phyloP scores from a whole-genome alignment of 148 eudicot species.

The Cornus florida region DNA sequence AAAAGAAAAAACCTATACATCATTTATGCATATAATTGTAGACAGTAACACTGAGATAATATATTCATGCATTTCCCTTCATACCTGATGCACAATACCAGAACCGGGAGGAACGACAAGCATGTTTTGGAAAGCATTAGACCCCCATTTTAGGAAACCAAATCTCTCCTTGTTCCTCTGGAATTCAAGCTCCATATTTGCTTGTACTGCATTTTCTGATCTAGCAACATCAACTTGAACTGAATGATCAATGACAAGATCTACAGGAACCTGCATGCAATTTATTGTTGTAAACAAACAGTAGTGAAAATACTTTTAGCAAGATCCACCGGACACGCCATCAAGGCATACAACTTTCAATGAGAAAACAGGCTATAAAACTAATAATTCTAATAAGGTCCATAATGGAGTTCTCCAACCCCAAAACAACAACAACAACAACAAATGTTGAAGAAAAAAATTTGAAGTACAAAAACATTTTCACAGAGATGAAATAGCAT shows the following conservation, averaged over 20 bases:
- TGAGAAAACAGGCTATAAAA: neutral
- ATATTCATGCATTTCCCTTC: neutral
- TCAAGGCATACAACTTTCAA: neutral
- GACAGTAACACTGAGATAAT: neutral
- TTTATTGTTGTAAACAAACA: neutral
- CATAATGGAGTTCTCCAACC: neutral
- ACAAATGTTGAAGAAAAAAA: no score
- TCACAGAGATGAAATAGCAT: neutral
- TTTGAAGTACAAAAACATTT: neutral
- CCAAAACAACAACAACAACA: neutral
- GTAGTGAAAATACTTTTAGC: neutral
- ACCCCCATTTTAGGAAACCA: slow-evolving; percentile 71
- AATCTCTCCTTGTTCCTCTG: slow-evolving; percentile 70
- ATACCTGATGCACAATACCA: slow-evolving; percentile 75
- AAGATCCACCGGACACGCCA: no score
- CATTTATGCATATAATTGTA: neutral
- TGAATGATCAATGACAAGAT: slow-evolving; percentile 70
- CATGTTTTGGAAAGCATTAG: slow-evolving; percentile 61
- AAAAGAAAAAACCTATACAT: neutral
- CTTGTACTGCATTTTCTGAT: slow-evolving; percentile 66
- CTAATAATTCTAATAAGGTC: neutral
- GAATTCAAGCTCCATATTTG: slow-evolving; percentile 66
- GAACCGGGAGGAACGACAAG: slow-evolving; percentile 79
- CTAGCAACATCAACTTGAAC: slow-evolving; percentile 69
- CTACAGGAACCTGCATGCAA: slow-evolving; percentile 60